Base-by-base conservation (phyloP, 1,284 basidiomycete species). In the Marasmius fiardii region DNA sequence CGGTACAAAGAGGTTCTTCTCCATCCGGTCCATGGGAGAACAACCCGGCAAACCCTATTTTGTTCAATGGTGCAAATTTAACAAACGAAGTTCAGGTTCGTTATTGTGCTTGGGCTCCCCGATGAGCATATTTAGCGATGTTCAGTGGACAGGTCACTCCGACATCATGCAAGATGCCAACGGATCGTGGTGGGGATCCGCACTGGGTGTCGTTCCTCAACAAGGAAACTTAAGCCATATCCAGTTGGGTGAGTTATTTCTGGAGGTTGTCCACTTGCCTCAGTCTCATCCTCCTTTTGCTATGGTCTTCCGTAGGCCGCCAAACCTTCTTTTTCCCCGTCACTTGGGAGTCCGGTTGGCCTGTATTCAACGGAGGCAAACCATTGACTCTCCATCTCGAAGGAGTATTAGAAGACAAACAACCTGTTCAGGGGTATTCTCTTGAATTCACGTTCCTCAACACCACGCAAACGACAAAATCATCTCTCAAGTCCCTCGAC, bases 131-230 rank as follows among this genome's bases (percentile, higher is more conserved):
- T 24, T 2, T n/a, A 28, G 11, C 45, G 39, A 66, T 20, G 68
- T 75, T 4, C 74, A 77, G 54, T 67, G 68, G 51, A 74, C 75
- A 2, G 74, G 73, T 1, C 74, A 76, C 55, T 66, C 72, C 11
- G 74, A 77, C 59, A 59, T 77, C 18, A 67, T 75, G n/a, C 57
- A 75, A 57, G 73, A 64, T 7, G 53, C 60, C 0, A 67, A 69
- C 57, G 74, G 74, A 16, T 65, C 63, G 23, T 77, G 74, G 75
- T 77, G 74, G 73, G 73, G 74, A 16, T 73, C 74, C n/a, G 71
- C 73, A 1, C 60, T 77, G 16, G 74, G 73, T 6, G 73, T 73
- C n/a, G 67, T 71, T 24, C 72, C 74, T 0, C 74, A 76, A 52
- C 60, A 60, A n/a, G 63, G 61, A 3, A 68, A 71, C 58, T 66